Percentiles rank a stretch among this genome's conserved stretches.
phyloP scores from a whole-genome alignment of 2,329 filamentous ascomycete genomes.

The Pseudogymnoascus verrucosus region DNA sequence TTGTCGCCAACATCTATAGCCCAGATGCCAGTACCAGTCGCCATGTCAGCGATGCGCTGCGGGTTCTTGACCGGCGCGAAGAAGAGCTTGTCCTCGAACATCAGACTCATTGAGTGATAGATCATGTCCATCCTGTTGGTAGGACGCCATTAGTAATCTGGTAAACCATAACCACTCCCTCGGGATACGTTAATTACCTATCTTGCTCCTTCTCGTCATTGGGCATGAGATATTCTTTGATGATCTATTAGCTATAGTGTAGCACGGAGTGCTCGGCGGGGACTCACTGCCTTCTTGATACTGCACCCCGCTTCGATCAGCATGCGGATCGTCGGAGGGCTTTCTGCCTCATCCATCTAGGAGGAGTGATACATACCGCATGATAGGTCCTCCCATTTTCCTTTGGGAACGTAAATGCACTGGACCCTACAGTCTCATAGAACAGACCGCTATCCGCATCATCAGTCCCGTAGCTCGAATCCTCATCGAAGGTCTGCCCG shows the following conservation, averaged over 20 bases:
- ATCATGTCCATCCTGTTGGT: conserved; percentile 4
- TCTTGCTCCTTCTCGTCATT: conserved; percentile 8
- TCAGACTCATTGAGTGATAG: background rate
- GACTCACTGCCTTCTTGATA: conserved; percentile 10
- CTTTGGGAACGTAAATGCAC: background rate
- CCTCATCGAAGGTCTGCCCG: background rate
- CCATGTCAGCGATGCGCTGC: conserved; percentile 36
- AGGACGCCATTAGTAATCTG: background rate
- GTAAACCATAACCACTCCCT: background rate
- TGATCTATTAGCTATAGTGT: background rate
- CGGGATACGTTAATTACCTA: conserved; percentile 1
- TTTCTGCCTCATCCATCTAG: background rate
- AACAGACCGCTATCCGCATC: background rate
- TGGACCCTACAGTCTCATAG: conserved; percentile 2
- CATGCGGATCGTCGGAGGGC: background rate
- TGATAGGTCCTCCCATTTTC: conserved; percentile 7
- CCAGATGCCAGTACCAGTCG: conserved; percentile 50
- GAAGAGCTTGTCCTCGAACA: conserved; percentile 19
- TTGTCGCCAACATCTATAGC: conserved; percentile 56
- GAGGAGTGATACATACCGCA: background rate
- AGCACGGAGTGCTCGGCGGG: background rate
- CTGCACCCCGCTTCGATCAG: background rate
- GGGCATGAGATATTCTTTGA: conserved; percentile 2
- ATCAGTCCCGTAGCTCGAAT: conserved; percentile 5
- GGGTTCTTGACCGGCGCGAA: conserved; percentile 35